Conservation (phyloP, 352 stramenopile species). For the Elongisporangium prolatum region DNA sequence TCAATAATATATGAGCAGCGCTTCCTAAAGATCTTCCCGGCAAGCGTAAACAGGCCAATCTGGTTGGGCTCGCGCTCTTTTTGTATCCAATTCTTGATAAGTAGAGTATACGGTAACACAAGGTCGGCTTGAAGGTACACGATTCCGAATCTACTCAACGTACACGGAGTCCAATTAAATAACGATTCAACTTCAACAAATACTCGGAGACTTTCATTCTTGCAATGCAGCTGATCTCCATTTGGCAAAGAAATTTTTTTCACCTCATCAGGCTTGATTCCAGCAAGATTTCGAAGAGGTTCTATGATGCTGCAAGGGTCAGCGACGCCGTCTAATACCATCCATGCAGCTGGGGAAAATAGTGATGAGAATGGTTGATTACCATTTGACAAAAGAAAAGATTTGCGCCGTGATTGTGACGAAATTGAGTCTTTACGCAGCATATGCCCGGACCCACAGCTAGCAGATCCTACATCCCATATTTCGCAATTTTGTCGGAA, state of each 20-base stretch:
- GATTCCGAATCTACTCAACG: constrained; percentile 45
- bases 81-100: constrained; percentile 63
- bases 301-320: constrained; percentile 30
- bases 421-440: not conserved
- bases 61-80: constrained; percentile 15
- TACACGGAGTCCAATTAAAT: constrained; percentile 44
- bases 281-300: constrained; percentile 28
- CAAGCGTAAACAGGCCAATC: constrained; percentile 18
- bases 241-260: constrained; percentile 41
- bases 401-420: not conserved
- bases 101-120: constrained; percentile 49
- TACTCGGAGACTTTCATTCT: constrained; percentile 30
- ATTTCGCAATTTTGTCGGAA: constrained; percentile 38
- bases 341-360: constrained; percentile 33
- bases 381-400: not conserved
- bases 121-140: constrained; percentile 48
- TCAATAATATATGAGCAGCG: constrained; percentile 43
- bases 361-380: not conserved
- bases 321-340: constrained; percentile 53
- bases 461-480: not conserved
- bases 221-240: constrained; percentile 46
- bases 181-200: constrained; percentile 56
- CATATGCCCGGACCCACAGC: not conserved
- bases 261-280: constrained; percentile 2
- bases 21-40: constrained; percentile 41